Evolutionary conservation across 345 rosid species (phyloP).

Genomic region (Litchi chinensis): DNA sequence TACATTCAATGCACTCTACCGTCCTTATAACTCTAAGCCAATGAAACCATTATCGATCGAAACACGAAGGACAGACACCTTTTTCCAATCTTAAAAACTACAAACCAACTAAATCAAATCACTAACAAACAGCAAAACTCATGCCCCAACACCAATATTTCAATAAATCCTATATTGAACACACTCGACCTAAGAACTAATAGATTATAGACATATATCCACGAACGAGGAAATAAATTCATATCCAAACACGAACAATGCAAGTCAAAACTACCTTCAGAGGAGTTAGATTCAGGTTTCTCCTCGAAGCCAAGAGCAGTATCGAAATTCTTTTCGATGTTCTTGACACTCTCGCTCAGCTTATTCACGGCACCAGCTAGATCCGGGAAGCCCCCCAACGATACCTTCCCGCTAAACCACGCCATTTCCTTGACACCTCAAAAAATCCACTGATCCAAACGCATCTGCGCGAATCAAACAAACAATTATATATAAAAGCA

Average conservation of each 20-base stretch:
- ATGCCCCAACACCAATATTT: neutral
- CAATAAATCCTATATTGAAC: neutral
- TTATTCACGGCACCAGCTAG: slow-evolving; percentile 97
- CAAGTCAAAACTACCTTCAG: slow-evolving; percentile 54
- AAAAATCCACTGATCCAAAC: slow-evolving; percentile 26
- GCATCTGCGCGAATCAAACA: slow-evolving; percentile 19
- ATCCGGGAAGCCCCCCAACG: slow-evolving; percentile 92
- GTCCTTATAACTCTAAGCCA: no score
- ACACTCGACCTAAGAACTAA: neutral
- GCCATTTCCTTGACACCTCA: slow-evolving; percentile 57
- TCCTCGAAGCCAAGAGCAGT: slow-evolving; percentile 94
- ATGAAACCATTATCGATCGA: no score
- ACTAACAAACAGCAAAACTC: slow-evolving; percentile 1
- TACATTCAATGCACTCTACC: no score
- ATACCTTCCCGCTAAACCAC: slow-evolving; percentile 94
- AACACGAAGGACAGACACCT: no score
- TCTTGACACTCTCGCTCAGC: slow-evolving; percentile 98
- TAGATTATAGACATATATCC: no score
- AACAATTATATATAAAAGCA: slow-evolving; percentile 6
- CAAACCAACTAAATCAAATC: no score
- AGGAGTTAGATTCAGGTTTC: slow-evolving; percentile 54
- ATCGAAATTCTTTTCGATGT: slow-evolving; percentile 97
- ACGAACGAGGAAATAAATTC: neutral
- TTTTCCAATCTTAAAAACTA: no score
- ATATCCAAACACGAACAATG: neutral